A percentile compares a stretch with the other conserved stretches of the same genome.
Conservation (phyloP, 345 rosid species). For the Acer campestre region DNA sequence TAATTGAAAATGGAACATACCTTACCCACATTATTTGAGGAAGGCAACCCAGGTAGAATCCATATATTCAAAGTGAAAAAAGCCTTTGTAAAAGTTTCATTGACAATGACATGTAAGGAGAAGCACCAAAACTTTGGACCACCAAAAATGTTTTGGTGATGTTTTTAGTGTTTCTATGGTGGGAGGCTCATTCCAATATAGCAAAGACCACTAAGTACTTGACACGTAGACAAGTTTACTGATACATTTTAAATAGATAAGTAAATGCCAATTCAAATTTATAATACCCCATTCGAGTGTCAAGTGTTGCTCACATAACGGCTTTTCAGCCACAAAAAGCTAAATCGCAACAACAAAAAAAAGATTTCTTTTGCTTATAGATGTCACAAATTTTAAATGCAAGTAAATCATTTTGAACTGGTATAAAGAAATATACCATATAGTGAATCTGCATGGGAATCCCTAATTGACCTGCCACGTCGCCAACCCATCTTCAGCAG, state of each 20-base stretch:
- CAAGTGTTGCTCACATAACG: neutral
- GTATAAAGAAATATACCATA: constrained; percentile 40
- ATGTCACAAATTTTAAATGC: neutral
- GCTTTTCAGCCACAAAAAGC: neutral
- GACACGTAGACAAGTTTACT: neutral
- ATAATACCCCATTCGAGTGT: neutral
- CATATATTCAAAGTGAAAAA: neutral
- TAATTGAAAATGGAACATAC: neutral
- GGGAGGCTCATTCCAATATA: neutral
- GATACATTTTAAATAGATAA: neutral
- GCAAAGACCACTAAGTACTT: neutral
- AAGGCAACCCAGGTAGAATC: neutral
- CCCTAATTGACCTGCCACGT: constrained; percentile 81
- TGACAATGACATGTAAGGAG: neutral
- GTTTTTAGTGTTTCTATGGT: neutral
- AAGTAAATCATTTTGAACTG: neutral
- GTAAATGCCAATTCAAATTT: constrained; percentile 5
- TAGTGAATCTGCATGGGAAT: constrained; percentile 54
- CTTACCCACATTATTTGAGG: neutral
- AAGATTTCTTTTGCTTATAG: too few species aligned
- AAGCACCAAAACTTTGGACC: constrained; percentile 2
- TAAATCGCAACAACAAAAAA: neutral
- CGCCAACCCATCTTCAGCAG: constrained; percentile 97
- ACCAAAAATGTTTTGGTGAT: neutral
- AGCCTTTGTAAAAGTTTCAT: neutral